Conservation (phyloP, 768 basidiomycete genomes). For the Leccinum pellstonianum region DNA sequence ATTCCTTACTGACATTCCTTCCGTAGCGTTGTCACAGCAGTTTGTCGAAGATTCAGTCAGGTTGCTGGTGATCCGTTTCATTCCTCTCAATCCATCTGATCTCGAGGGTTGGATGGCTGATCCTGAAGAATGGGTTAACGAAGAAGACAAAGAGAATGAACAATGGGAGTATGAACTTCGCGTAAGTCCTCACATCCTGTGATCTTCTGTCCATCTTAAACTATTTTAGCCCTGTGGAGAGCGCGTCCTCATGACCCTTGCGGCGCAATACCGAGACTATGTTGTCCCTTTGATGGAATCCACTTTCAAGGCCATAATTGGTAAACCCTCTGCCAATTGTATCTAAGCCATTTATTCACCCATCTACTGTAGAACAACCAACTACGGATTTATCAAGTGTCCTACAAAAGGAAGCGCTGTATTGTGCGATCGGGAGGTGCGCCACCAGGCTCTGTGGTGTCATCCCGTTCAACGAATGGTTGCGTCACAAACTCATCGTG, state of each 20-base stretch:
- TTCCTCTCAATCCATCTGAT: conserved; percentile 81
- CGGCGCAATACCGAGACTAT: conserved; percentile 64
- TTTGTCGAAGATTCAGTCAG: conserved; percentile 74
- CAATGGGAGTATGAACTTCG: conserved; percentile 93
- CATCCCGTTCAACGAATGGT: conserved; percentile 72
- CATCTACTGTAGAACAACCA: conserved; percentile 38
- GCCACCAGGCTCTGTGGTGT: conserved; percentile 56
- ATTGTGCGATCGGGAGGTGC: conserved; percentile 88
- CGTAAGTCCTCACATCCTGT: conserved; percentile 44
- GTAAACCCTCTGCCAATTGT: conserved; percentile 36
- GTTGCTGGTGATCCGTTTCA: conserved; percentile 77
- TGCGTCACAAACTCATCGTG: conserved; percentile 52
- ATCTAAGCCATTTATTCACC: not conserved
- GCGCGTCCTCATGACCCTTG: conserved; percentile 81
- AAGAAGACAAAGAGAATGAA: conserved; percentile 86
- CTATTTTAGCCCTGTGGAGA: conserved; percentile 80
- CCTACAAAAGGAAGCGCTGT: conserved; percentile 81
- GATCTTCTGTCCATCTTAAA: not conserved
- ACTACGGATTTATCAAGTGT: conserved; percentile 55
- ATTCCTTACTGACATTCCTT: conserved; percentile 13
- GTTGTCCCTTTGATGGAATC: conserved; percentile 64
- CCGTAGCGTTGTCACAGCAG: conserved; percentile 57
- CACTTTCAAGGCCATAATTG: conserved; percentile 58
- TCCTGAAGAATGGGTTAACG: conserved; percentile 93
- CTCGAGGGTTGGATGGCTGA: conserved; percentile 82